These are phyloP conservation scores for Triticum aestivum DNA, from an alignment of 176 grass and related monocot genomes.

Conservation along the genomic window DNA sequence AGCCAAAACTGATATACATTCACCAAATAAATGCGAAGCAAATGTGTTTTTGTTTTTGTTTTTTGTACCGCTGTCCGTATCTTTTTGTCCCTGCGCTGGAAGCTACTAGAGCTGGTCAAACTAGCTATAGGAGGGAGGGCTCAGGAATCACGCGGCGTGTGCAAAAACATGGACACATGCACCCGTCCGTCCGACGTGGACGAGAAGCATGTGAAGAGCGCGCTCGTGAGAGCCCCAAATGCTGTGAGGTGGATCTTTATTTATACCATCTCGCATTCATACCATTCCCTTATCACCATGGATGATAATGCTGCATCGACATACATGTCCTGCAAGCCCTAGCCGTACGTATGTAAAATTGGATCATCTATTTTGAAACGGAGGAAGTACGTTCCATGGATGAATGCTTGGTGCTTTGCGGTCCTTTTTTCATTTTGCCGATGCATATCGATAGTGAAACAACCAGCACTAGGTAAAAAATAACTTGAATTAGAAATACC, in stretches of 20 bases:
- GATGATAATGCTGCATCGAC: conserved; percentile 5
- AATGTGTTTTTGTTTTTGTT: not conserved
- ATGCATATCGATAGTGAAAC: not conserved
- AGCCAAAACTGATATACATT: not conserved
- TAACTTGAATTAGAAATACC: too few species aligned
- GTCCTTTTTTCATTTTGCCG: not conserved
- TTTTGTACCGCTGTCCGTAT: not conserved
- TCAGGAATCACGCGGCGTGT: conserved; percentile 12
- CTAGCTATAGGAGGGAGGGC: not conserved
- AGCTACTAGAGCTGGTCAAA: conserved; percentile 24
- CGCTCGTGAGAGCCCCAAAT: conserved; percentile 76
- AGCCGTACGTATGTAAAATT: not conserved
- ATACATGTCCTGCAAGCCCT: not conserved
- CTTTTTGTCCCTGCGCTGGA: not conserved
- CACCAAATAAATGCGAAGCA: not conserved
- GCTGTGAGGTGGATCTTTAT: conserved; percentile 77
- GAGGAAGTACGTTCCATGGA: not conserved
- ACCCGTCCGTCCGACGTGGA: conserved; percentile 42
- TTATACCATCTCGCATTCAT: conserved; percentile 21
- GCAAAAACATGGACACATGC: conserved; percentile 10
- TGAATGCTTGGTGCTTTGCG: not conserved
- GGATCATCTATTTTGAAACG: too few species aligned
- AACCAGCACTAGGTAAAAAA: too few species aligned
- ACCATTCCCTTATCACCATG: conserved; percentile 15
- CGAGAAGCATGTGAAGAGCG: conserved; percentile 54